Evolutionary conservation across 2,329 filamentous ascomycete species (phyloP), one percentile per base, ranked within the genome.

Genomic region (Colletotrichum incanum): DNA sequence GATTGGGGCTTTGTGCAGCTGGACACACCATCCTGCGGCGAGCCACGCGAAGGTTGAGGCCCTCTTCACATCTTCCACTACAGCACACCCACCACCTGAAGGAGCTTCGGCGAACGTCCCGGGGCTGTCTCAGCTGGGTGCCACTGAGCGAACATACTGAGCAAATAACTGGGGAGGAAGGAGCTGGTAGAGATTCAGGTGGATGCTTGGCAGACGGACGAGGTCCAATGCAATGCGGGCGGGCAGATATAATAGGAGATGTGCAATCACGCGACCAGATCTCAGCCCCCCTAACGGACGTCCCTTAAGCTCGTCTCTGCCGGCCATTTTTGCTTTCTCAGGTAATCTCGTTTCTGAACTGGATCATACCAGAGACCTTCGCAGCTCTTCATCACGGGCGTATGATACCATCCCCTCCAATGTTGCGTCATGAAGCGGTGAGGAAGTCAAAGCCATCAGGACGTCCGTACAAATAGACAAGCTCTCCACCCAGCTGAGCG

Each of bases 371-470:
- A 55, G 4, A 37, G 26, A 6, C 23, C 26, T 20, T 23, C 43
- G 52, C 45, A 41, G 31, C 43, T 28, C 60, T 47, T 58, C 55
- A 56, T 31, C 54, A 41, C 47, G 28, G 26, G 56, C 71, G 18
- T 31, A 71, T 74, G 73, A 74, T 74, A 73, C 73, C 67, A 74
- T 74, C 47, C 47, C 41, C 31, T 69, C 52, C 23, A 50, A 72
- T 65, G 60, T 74, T 66, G 67, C 73, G 73, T 74, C 73, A 74
- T 74, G 62, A 67, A 73, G 64, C 65, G 70, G 69, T 71, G 71
- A 71, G 61, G 50, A n/a, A 62, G 43, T 66, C 71, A 52, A 71
- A 66, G 62, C 49, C 39, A 59, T 45, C 54, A 55, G 31, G 67
- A 55, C 52, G 18, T 18, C 69, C 39, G 52, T 72, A 72, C 65